These are phyloP conservation scores for Lactarius hengduanensis DNA, from an alignment of 768 basidiomycete species.

Conservation along the genomic window DNA sequence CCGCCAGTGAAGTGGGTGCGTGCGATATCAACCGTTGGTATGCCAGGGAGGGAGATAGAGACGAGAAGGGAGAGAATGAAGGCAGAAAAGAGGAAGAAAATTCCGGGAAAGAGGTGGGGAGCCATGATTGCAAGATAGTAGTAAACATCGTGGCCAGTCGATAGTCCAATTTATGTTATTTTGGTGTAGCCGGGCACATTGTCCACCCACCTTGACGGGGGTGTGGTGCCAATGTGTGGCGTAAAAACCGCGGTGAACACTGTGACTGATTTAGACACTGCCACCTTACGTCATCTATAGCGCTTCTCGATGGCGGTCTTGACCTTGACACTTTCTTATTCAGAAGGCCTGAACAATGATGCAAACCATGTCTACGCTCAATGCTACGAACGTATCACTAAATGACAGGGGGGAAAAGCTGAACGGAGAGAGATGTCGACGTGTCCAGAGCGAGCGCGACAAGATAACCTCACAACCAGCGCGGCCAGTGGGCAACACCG, in stretches of 20 bases:
- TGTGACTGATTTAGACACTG: neutral
- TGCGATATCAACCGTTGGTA: constrained; percentile 64
- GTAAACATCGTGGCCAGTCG: neutral
- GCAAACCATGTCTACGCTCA: neutral
- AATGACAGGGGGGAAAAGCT: neutral
- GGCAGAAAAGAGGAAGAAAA: constrained; percentile 56
- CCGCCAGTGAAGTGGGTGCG: constrained; percentile 51
- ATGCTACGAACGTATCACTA: neutral
- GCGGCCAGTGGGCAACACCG: constrained; percentile 14
- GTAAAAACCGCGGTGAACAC: neutral
- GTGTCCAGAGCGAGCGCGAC: neutral
- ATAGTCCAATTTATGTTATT: constrained; percentile 8
- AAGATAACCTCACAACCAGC: constrained; percentile 13
- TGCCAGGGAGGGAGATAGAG: constrained; percentile 68
- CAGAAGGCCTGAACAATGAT: neutral
- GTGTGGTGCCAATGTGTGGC: constrained; percentile 6
- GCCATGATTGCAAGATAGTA: constrained; percentile 33
- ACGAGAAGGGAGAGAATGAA: constrained; percentile 66
- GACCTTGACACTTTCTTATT: no score
- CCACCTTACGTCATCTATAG: neutral
- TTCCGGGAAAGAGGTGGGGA: constrained; percentile 57
- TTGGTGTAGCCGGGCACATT: neutral
- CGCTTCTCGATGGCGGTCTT: neutral
- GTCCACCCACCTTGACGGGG: neutral
- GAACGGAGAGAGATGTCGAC: neutral